phyloP scores from a whole-genome alignment of 1,139 yeast genomes.

The Pneumocystis carinii region DNA sequence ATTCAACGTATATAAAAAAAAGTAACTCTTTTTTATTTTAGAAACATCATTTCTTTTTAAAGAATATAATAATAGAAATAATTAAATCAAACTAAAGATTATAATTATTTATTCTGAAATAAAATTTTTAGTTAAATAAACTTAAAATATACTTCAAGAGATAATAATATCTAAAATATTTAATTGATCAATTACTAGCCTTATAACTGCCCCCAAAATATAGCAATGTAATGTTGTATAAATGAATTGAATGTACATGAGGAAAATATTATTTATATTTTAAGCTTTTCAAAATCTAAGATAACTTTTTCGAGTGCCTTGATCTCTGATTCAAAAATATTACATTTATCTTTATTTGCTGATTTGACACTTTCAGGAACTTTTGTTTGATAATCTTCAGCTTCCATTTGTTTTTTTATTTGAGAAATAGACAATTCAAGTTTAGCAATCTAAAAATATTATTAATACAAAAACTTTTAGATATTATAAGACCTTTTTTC shows the following conservation, averaged over 20 bases:
- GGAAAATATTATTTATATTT: background rate
- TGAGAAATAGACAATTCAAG: conserved; percentile 34
- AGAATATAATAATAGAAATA: background rate
- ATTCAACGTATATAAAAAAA: background rate
- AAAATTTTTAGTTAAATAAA: background rate
- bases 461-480: background rate
- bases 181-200: background rate
- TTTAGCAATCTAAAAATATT: conserved; percentile 45
- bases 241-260: background rate
- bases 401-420: conserved; percentile 47
- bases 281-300: background rate
- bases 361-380: conserved; percentile 74
- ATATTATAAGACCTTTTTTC: conserved; percentile 19
- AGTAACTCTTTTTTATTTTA: background rate
- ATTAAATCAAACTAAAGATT: background rate
- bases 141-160: background rate
- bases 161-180: background rate
- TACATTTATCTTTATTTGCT: conserved; percentile 52
- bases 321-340: conserved; percentile 60
- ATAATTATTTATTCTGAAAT: background rate
- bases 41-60: background rate
- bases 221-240: background rate
- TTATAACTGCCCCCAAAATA: background rate
- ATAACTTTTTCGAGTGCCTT: conserved; percentile 37
- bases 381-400: conserved; percentile 72